Evolutionary conservation across 345 rosid species (phyloP).

Genomic region (Cardamine occulta): DNA sequence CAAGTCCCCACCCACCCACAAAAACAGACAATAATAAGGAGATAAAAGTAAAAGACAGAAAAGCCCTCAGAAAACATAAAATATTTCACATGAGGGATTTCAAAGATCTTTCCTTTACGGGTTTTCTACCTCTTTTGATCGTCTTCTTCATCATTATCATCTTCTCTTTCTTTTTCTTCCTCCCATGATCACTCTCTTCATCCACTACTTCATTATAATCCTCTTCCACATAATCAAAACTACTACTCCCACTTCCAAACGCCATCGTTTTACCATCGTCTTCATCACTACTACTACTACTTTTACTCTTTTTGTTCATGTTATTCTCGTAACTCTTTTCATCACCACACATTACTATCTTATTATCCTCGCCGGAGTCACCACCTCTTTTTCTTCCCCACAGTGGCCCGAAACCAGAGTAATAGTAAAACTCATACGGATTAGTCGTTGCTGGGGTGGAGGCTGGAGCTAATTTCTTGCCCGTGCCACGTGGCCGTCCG

Average conservation of each 20-base stretch:
- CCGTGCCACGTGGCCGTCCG: conserved; percentile 53
- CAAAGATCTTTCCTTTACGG: conserved; percentile 84
- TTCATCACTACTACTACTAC: conserved; percentile 40
- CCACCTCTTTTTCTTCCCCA: conserved; percentile 80
- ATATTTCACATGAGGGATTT: conserved; percentile 79
- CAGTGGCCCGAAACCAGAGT: conserved; percentile 91
- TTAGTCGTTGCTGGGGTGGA: conserved; percentile 44
- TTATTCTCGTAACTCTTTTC: conserved; percentile 3
- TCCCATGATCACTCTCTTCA: conserved; percentile 27
- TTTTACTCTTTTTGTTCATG: conserved; percentile 27
- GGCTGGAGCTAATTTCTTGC: conserved; percentile 36
- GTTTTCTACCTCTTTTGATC: conserved; percentile 72
- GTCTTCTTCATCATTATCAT: conserved; percentile 45
- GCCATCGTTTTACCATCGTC: conserved; percentile 23
- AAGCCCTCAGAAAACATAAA: conserved; percentile 8
- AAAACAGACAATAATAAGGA: not conserved
- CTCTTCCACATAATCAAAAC: conserved; percentile 47
- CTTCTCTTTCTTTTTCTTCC: conserved; percentile 12
- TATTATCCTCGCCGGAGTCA: conserved; percentile 38
- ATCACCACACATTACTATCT: not conserved
- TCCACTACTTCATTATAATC: conserved; percentile 47
- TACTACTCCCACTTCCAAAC: conserved; percentile 24
- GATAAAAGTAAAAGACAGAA: conserved; percentile 20
- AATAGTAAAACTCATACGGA: conserved; percentile 83
- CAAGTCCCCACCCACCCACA: not conserved